Percentiles rank a stretch among this genome's conserved stretches.
phyloP scores from a whole-genome alignment of 208 protist species.

The Wallacemonas sp. region DNA sequence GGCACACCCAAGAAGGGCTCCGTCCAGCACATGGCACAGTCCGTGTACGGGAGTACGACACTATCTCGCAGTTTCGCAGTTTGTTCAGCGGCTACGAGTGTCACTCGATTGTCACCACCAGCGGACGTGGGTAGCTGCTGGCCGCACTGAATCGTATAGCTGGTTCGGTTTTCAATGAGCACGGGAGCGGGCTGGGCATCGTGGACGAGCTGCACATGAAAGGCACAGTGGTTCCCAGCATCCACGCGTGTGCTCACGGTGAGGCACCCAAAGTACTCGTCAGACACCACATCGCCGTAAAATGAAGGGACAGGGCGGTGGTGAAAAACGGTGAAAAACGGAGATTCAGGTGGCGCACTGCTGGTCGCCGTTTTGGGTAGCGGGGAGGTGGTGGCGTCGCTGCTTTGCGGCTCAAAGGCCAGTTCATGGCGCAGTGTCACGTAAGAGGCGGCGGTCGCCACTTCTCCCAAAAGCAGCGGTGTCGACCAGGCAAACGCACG shows the following conservation, averaged over 20 bases:
- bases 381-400: background rate
- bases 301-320: background rate
- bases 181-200: slow-evolving; percentile 18
- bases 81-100: background rate
- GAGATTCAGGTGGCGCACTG: background rate
- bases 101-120: background rate
- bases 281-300: slow-evolving; percentile 2
- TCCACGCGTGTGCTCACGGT: slow-evolving; percentile 10
- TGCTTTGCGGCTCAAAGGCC: too few relatives aligned
- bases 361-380: too few relatives aligned
- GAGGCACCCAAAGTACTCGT: slow-evolving; percentile 34
- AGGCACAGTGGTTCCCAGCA: background rate
- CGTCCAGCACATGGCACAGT: slow-evolving; percentile 29
- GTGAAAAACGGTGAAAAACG: background rate
- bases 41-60: slow-evolving; percentile 23
- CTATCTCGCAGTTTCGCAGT: background rate
- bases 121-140: slow-evolving; percentile 13
- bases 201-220: slow-evolving; percentile 8
- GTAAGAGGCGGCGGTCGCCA: slow-evolving; percentile 8
- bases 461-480: background rate
- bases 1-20: slow-evolving; percentile 1
- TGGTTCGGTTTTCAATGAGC: slow-evolving; percentile 55
- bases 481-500: background rate
- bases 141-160: slow-evolving; percentile 29
- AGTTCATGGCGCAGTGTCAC: slow-evolving; percentile 8